Conservation (phyloP, 2,329 filamentous ascomycete genomes). For the Amylocarpus encephaloides region DNA sequence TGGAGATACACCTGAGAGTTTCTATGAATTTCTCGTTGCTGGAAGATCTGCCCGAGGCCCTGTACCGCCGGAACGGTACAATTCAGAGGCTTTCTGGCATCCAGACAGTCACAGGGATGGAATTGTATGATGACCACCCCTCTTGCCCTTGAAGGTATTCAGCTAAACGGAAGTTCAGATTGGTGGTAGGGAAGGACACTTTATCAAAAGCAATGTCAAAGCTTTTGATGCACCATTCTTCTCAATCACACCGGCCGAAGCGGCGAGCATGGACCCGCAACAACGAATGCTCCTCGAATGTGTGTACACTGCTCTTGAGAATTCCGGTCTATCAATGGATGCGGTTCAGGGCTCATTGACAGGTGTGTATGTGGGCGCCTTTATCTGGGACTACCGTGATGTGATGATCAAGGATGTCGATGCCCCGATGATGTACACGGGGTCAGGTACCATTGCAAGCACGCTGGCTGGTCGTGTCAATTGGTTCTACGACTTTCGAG, state of each 20-base stretch:
- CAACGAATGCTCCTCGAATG: constrained; percentile 24
- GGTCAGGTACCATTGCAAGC: constrained; percentile 30
- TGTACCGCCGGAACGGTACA: background rate
- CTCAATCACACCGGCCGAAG: constrained; percentile 24
- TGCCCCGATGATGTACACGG: constrained; percentile 27
- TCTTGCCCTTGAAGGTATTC: background rate
- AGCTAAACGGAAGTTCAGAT: background rate
- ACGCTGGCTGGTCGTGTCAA: constrained; percentile 32
- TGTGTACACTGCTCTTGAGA: constrained; percentile 27
- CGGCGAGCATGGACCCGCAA: constrained; percentile 24
- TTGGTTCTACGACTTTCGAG: background rate
- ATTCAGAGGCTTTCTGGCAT: background rate
- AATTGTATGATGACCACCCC: background rate
- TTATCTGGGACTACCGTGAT: constrained; percentile 22
- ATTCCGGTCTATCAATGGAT: constrained; percentile 19
- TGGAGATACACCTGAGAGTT: background rate
- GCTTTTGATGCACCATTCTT: constrained; percentile 35
- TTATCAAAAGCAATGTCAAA: background rate
- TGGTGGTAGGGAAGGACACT: background rate
- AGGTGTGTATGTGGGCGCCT: constrained; percentile 31
- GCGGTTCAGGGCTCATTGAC: constrained; percentile 16
- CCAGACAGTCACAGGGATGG: background rate
- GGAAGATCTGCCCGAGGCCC: background rate
- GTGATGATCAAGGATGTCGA: constrained; percentile 33
- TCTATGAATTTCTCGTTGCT: background rate